phyloP scores from a whole-genome alignment of 169 alveolate species.

The Eimeria tenella region DNA sequence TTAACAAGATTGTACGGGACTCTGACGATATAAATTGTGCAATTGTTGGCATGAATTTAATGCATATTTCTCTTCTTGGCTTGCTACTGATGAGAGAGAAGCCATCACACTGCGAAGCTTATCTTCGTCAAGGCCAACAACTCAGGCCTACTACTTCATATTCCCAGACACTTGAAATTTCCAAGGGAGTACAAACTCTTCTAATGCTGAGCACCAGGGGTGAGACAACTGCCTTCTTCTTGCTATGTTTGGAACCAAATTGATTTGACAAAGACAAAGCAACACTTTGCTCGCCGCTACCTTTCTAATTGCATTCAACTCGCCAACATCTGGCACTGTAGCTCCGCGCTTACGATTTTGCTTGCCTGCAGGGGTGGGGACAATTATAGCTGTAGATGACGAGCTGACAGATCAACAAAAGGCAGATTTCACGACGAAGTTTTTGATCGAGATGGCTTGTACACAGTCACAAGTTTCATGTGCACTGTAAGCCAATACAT shows the following conservation, averaged over 20 bases:
- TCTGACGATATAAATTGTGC: slow-evolving; percentile 31
- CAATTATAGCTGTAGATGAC: slow-evolving; percentile 56
- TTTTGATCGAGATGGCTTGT: slow-evolving; percentile 55
- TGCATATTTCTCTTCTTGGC: slow-evolving; percentile 65
- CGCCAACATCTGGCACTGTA: neutral
- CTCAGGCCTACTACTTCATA: neutral
- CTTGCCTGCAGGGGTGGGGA: slow-evolving; percentile 52
- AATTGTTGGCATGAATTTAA: slow-evolving; percentile 52
- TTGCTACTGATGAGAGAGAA: slow-evolving; percentile 25
- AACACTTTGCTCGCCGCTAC: neutral
- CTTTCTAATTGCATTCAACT: neutral
- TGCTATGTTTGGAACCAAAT: neutral
- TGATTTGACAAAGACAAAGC: neutral
- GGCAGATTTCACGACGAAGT: slow-evolving; percentile 30
- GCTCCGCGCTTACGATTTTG: neutral
- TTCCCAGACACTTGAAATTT: slow-evolving; percentile 13
- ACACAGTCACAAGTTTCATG: slow-evolving; percentile 28
- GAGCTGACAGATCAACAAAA: slow-evolving; percentile 37
- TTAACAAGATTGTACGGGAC: neutral
- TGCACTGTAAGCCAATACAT: slow-evolving; percentile 24
- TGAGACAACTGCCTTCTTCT: neutral
- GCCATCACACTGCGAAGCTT: neutral
- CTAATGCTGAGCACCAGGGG: slow-evolving; percentile 68
- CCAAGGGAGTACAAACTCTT: slow-evolving; percentile 31
- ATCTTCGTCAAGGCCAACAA: neutral